Conservation (phyloP, 441 rosid species). For the Manihot esculenta region DNA sequence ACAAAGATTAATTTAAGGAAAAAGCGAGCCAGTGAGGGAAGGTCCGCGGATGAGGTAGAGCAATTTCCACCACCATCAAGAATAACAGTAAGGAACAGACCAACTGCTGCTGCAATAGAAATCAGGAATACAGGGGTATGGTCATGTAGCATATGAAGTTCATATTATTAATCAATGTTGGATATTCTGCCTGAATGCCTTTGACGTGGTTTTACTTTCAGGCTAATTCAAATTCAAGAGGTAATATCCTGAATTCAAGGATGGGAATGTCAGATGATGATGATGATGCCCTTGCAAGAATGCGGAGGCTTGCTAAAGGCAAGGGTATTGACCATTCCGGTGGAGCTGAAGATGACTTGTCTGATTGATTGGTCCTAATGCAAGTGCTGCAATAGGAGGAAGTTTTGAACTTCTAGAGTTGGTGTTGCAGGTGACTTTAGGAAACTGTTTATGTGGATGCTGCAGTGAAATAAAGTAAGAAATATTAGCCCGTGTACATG, state of each 20-base stretch:
- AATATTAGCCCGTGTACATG: no score
- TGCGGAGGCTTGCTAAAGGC: conserved; percentile 35
- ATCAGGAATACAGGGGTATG: conserved; percentile 67
- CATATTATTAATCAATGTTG: not conserved
- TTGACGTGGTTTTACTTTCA: conserved; percentile 33
- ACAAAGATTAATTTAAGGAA: conserved; percentile 73
- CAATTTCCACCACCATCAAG: conserved; percentile 81
- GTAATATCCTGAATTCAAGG: conserved; percentile 46
- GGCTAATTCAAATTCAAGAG: conserved; percentile 52
- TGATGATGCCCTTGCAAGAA: conserved; percentile 47
- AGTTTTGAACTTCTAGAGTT: no score
- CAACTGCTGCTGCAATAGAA: conserved; percentile 60
- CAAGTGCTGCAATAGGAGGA: not conserved
- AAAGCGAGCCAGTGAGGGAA: conserved; percentile 82
- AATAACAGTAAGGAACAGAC: conserved; percentile 67
- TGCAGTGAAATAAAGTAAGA: no score
- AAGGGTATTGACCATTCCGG: conserved; percentile 52
- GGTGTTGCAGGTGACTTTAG: no score
- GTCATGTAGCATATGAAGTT: not conserved
- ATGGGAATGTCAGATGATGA: conserved; percentile 53
- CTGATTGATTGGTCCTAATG: conserved; percentile 45
- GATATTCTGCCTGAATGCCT: not conserved
- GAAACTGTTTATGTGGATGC: no score
- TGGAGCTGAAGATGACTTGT: conserved; percentile 69
- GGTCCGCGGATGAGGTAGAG: conserved; percentile 76